Evolutionary conservation across 2,329 filamentous ascomycete genomes (phyloP).

Genomic region (Diaporthe capsici): DNA sequence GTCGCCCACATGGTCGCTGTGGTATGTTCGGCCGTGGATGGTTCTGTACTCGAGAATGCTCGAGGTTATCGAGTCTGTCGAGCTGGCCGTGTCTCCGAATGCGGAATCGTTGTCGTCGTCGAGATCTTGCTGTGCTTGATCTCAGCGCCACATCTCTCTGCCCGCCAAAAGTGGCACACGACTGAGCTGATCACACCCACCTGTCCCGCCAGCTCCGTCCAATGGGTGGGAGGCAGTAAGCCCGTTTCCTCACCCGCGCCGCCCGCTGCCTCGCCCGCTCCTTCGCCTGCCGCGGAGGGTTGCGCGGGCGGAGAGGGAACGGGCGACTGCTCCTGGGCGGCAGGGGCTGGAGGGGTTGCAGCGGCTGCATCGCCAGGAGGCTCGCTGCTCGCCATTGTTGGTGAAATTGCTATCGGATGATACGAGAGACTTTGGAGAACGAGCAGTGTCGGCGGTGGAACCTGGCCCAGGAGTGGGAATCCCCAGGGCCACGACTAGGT

Average conservation of each 20-base stretch:
- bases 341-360: background rate
- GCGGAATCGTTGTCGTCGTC: conserved; percentile 41
- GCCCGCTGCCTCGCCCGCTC: background rate
- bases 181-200: conserved; percentile 27
- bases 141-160: conserved; percentile 21
- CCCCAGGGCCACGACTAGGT: background rate
- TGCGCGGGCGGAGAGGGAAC: conserved; percentile 1
- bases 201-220: conserved; percentile 39
- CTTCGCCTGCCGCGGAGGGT: conserved; percentile 10
- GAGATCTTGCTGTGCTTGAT: conserved; percentile 22
- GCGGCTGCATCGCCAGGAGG: background rate
- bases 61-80: conserved; percentile 39
- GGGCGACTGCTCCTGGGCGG: conserved; percentile 1
- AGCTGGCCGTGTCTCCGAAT: conserved; percentile 39
- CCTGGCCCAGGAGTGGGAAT: background rate
- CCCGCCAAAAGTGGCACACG: background rate
- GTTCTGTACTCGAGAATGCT: conserved; percentile 41
- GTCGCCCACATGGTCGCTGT: conserved; percentile 38
- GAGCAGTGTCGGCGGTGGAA: conserved; percentile 8
- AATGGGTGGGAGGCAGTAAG: conserved; percentile 40
- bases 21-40: conserved; percentile 41
- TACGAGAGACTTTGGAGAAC: background rate
- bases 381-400: conserved; percentile 33
- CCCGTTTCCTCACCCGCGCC: background rate
- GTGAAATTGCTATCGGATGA: background rate